phyloP scores from a whole-genome alignment of 116 monocot species.

The Posidonia oceanica region DNA sequence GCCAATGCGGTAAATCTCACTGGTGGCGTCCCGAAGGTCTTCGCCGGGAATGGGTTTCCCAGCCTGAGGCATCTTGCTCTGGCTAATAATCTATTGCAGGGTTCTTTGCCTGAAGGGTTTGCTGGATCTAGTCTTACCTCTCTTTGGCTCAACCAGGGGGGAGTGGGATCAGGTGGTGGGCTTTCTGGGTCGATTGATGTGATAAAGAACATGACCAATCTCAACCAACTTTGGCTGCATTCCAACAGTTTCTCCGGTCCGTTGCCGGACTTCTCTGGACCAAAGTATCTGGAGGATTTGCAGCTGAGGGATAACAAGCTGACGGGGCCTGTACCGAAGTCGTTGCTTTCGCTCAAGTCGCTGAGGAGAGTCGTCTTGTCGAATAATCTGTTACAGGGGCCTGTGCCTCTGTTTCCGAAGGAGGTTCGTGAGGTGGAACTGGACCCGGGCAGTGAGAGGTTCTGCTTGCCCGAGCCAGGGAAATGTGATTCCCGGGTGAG shows the following conservation, averaged over 20 bases:
- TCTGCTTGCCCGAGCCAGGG: constrained; percentile 41
- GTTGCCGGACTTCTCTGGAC: constrained; percentile 54
- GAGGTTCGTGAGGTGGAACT: constrained; percentile 12
- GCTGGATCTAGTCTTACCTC: constrained; percentile 13
- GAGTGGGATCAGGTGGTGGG: constrained; percentile 1
- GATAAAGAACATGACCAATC: constrained; percentile 43
- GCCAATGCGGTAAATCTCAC: constrained; percentile 54
- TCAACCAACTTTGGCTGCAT: constrained; percentile 71
- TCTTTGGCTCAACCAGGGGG: constrained; percentile 72
- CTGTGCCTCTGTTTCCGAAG: constrained; percentile 32
- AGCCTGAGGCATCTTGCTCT: constrained; percentile 38
- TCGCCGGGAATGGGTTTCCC: constrained; percentile 32
- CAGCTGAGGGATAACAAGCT: constrained; percentile 58
- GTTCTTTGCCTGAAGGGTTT: constrained; percentile 36
- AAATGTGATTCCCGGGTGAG: constrained; percentile 52
- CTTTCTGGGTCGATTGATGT: constrained; percentile 38
- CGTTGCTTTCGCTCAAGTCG: constrained; percentile 21
- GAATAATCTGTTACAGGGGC: constrained; percentile 75
- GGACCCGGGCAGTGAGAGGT: constrained; percentile 23
- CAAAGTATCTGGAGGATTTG: constrained; percentile 35
- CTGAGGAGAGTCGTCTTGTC: constrained; percentile 35
- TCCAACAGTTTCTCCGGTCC: constrained; percentile 64
- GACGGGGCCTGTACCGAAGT: constrained; percentile 48
- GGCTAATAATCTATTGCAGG: constrained; percentile 47
- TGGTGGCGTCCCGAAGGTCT: constrained; percentile 41